Conservation (phyloP, 768 basidiomycete species). For the Russula vinacea region DNA sequence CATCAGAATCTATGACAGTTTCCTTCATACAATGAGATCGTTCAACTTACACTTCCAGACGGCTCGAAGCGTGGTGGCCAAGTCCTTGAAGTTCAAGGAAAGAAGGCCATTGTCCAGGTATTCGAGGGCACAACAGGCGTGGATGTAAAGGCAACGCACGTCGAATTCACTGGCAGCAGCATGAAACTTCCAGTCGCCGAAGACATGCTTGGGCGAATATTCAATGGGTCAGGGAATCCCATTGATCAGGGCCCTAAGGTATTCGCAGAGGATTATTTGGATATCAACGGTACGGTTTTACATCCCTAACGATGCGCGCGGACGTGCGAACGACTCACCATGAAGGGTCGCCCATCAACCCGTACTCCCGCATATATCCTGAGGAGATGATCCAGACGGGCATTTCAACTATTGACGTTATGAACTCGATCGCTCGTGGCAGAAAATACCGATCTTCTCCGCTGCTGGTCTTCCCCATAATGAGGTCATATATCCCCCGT, state of each 20-base stretch:
- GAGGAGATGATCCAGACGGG: conserved; percentile 99
- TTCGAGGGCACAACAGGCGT: conserved; percentile 98
- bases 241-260: conserved; percentile 99
- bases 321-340: conserved; percentile 9
- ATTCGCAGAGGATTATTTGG: conserved; percentile 98
- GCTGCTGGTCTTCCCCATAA: conserved; percentile 99
- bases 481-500: conserved; percentile 56
- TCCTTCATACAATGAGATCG: conserved; percentile 98
- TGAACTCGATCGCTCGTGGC: conserved; percentile 99
- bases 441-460: conserved; percentile 99
- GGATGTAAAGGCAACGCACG: conserved; percentile 95
- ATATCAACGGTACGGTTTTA: conserved; percentile 83
- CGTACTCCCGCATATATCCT: conserved; percentile 97
- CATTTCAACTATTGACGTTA: conserved; percentile 95
- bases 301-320: conserved; percentile 12
- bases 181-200: conserved; percentile 99
- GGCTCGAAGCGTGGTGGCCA: conserved; percentile 94
- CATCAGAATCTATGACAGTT: conserved; percentile 52
- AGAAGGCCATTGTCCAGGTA: conserved; percentile 98
- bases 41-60: conserved; percentile 91
- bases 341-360: conserved; percentile 94
- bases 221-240: conserved; percentile 97
- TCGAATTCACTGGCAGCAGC: conserved; percentile 96
- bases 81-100: conserved; percentile 96
- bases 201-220: conserved; percentile 98